Conservation (phyloP, 1,284 basidiomycete species). For the Fistulinella staudtii region DNA sequence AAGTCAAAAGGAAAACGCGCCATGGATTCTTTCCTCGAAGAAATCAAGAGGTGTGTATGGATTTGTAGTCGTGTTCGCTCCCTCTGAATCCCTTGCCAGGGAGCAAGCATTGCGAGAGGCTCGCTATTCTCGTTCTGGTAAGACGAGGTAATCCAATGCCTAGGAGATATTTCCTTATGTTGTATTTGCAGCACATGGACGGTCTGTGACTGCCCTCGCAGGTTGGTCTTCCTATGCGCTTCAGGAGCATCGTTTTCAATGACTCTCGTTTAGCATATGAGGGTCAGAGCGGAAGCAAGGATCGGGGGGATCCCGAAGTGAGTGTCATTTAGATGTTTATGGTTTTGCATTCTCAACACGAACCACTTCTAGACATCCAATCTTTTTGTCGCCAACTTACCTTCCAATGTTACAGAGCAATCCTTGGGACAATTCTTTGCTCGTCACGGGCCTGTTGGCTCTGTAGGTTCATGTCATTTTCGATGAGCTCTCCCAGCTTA, state of each 20-base stretch:
- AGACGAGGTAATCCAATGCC: slow-evolving; percentile 4
- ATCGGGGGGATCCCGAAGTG: slow-evolving; percentile 79
- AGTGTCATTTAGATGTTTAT: slow-evolving; percentile 8
- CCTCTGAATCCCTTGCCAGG: slow-evolving; percentile 39
- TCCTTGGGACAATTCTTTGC: slow-evolving; percentile 85
- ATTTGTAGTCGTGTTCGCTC: background rate
- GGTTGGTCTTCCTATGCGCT: slow-evolving; percentile 42
- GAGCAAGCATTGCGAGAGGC: slow-evolving; percentile 90
- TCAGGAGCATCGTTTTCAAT: slow-evolving; percentile 2
- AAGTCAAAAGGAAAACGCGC: slow-evolving; percentile 86
- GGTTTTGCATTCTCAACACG: slow-evolving; percentile 3
- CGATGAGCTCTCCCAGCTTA: background rate
- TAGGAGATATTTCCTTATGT: background rate
- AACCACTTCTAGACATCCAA: slow-evolving; percentile 73
- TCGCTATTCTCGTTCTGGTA: slow-evolving; percentile 71
- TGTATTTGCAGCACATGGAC: slow-evolving; percentile 38
- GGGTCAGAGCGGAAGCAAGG: slow-evolving; percentile 84
- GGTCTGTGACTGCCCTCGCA: slow-evolving; percentile 84
- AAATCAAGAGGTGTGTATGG: slow-evolving; percentile 78
- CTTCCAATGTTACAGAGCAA: slow-evolving; percentile 79
- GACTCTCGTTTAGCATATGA: slow-evolving; percentile 59
- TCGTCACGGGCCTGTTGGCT: slow-evolving; percentile 63
- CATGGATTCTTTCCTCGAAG: slow-evolving; percentile 91
- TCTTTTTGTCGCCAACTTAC: slow-evolving; percentile 89
- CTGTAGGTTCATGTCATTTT: slow-evolving; percentile 45